phyloP scores from a whole-genome alignment of 148 eudicot species.

The Fagopyrum esculentum region DNA sequence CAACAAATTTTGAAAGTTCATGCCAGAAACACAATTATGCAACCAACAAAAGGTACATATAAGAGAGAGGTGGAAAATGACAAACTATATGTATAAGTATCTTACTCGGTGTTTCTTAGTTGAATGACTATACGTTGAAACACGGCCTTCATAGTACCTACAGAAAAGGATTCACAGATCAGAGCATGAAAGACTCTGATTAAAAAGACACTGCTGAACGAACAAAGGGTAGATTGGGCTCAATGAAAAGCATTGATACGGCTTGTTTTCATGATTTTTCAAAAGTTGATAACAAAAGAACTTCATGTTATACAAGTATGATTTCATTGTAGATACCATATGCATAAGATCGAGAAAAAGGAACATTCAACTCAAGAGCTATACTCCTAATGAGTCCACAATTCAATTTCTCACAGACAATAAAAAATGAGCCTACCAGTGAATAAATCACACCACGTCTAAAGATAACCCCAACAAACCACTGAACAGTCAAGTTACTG shows the following conservation, averaged over 20 bases:
- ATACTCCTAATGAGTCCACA: not conserved
- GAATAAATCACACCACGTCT: not conserved
- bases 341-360: not conserved
- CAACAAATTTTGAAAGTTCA: too few species aligned
- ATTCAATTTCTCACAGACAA: not conserved
- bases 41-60: not conserved
- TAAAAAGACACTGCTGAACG: not conserved
- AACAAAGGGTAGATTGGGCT: not conserved
- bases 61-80: not conserved
- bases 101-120: conserved; percentile 49
- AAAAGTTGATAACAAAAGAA: not conserved
- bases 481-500: not conserved
- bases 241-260: not conserved
- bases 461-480: not conserved
- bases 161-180: not conserved
- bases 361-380: not conserved
- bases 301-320: not conserved
- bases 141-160: conserved; percentile 63
- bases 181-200: not conserved
- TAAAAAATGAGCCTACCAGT: not conserved
- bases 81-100: conserved; percentile 7
- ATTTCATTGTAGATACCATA: not conserved
- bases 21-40: not conserved
- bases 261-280: not conserved
- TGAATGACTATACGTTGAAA: conserved; percentile 38